phyloP scores from a whole-genome alignment of 164 flowering plant genomes.

The Houttuynia cordata region DNA sequence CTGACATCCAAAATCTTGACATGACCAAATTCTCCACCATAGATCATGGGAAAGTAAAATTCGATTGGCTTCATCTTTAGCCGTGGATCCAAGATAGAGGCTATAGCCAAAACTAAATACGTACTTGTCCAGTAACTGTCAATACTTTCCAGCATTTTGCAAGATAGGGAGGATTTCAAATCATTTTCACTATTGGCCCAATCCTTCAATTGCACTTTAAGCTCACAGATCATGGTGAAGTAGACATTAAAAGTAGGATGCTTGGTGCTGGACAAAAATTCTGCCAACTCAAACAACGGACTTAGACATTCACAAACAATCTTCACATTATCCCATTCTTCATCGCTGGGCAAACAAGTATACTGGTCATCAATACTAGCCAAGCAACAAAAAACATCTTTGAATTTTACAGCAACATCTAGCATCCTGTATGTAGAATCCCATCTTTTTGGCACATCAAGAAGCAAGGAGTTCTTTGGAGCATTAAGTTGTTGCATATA shows the following conservation, averaged over 20 bases:
- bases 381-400: slow-evolving; percentile 35
- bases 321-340: slow-evolving; percentile 69
- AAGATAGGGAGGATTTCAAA: not conserved
- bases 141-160: slow-evolving; percentile 2
- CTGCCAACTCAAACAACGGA: slow-evolving; percentile 1
- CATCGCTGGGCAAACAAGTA: slow-evolving; percentile 31
- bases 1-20: not conserved
- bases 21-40: slow-evolving; percentile 2
- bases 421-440: slow-evolving; percentile 54
- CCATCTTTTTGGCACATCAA: slow-evolving; percentile 46
- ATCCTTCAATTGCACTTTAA: slow-evolving; percentile 1
- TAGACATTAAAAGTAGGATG: slow-evolving; percentile 4
- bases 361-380: slow-evolving; percentile 35
- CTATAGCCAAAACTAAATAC: slow-evolving; percentile 3
- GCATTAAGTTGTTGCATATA: slow-evolving; percentile 23
- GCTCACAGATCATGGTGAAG: slow-evolving; percentile 2
- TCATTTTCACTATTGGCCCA: not conserved
- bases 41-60: slow-evolving; percentile 6
- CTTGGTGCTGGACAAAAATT: slow-evolving; percentile 2
- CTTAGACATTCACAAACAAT: slow-evolving; percentile 5
- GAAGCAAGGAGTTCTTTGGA: slow-evolving; percentile 25
- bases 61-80: slow-evolving; percentile 7
- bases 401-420: slow-evolving; percentile 41
- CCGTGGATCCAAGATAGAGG: slow-evolving; percentile 8
- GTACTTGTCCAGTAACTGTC: slow-evolving; percentile 1